Conservation (phyloP, 2,329 filamentous ascomycete species). For the Colletotrichum destructivum region DNA sequence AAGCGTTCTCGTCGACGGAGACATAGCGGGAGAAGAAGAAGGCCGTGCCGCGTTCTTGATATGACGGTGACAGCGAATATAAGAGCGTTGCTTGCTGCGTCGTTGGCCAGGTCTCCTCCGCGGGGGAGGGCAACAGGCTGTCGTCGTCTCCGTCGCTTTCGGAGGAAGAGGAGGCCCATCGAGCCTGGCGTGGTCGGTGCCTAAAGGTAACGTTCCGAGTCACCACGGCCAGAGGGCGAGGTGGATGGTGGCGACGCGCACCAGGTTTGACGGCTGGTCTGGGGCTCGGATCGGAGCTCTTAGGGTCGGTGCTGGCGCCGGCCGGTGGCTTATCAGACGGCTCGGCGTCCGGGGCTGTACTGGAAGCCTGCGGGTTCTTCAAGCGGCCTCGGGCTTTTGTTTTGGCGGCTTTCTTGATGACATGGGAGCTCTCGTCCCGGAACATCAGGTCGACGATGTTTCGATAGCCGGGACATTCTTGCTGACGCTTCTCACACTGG, state of each 20-base stretch:
- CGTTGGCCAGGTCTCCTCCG: slow-evolving; percentile 51
- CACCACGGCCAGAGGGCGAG: slow-evolving; percentile 37
- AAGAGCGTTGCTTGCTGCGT: slow-evolving; percentile 48
- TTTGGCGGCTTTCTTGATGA: slow-evolving; percentile 64
- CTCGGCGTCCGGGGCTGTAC: slow-evolving; percentile 8
- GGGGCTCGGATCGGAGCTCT: slow-evolving; percentile 16
- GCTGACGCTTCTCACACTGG: slow-evolving; percentile 68
- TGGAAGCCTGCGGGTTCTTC: slow-evolving; percentile 46
- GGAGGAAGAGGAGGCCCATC: slow-evolving; percentile 21
- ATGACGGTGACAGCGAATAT: slow-evolving; percentile 52
- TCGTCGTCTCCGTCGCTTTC: slow-evolving; percentile 43
- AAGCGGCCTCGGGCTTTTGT: slow-evolving; percentile 53
- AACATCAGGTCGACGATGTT: slow-evolving; percentile 72
- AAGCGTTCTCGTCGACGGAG: slow-evolving; percentile 60
- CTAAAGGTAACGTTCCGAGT: slow-evolving; percentile 38
- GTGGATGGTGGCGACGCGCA: slow-evolving; percentile 8
- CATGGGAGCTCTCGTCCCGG: slow-evolving; percentile 69
- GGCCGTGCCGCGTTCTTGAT: slow-evolving; percentile 61
- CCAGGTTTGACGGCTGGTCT: slow-evolving; percentile 1
- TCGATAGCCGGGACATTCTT: slow-evolving; percentile 69
- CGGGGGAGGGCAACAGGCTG: slow-evolving; percentile 50
- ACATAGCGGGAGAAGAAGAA: slow-evolving; percentile 69
- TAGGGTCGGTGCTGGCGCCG: slow-evolving; percentile 2
- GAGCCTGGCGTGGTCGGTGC: slow-evolving; percentile 5
- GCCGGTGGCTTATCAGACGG: slow-evolving; percentile 4